phyloP scores from a whole-genome alignment of 1,139 yeast genomes.

The Citeromyces hawaiiensis region DNA sequence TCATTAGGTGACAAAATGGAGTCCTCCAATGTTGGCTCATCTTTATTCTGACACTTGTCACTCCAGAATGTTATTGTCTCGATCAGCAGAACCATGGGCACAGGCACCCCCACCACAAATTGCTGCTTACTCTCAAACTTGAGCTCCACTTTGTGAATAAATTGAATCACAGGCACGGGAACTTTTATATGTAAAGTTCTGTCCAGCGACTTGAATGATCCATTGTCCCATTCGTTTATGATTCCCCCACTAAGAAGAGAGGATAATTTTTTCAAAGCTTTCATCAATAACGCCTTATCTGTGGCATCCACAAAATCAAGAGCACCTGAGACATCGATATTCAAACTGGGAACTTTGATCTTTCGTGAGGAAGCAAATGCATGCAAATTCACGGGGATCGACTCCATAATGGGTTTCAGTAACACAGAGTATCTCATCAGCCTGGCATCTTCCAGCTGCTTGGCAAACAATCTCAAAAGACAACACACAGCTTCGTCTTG shows the following conservation, averaged over 20 bases:
- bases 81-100: constrained; percentile 28
- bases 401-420: constrained; percentile 15
- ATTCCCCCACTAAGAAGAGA: not conserved
- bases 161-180: constrained; percentile 35
- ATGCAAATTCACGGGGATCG: constrained; percentile 23
- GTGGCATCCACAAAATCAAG: constrained; percentile 7
- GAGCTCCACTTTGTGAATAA: constrained; percentile 36
- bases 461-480: constrained; percentile 8
- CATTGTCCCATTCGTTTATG: not conserved
- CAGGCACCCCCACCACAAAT: constrained; percentile 53
- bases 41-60: constrained; percentile 3
- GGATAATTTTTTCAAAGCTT: not conserved
- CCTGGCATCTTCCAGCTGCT: constrained; percentile 5
- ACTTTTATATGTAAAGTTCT: constrained; percentile 30
- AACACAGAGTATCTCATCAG: constrained; percentile 13
- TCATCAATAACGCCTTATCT: constrained; percentile 6
- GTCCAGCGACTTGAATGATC: constrained; percentile 4
- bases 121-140: constrained; percentile 23
- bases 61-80: constrained; percentile 11
- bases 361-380: constrained; percentile 22
- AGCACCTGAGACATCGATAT: constrained; percentile 6
- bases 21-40: too few species aligned
- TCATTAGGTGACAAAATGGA: constrained; percentile 1
- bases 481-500: constrained; percentile 25
- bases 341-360: constrained; percentile 15